Percentiles rank a stretch among this genome's conserved stretches.
These are phyloP conservation scores for Hibiscus mutabilis DNA, from an alignment of 345 rosid species.

Conservation along the genomic window DNA sequence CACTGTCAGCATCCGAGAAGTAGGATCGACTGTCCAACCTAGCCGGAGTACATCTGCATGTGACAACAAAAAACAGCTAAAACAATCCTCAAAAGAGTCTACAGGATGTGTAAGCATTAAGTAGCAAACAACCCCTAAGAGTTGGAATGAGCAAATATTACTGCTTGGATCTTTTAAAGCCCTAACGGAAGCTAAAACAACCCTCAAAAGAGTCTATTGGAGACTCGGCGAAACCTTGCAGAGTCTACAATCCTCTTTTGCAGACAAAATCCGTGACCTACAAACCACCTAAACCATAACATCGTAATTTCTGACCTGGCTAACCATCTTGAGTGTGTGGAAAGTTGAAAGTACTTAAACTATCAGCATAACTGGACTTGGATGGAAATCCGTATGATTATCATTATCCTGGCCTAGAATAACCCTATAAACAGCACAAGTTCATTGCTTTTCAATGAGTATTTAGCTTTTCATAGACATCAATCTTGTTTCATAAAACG, in stretches of 20 bases:
- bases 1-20: constrained; percentile 64
- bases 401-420: background rate
- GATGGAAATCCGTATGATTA: background rate
- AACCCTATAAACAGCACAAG: background rate
- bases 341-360: background rate
- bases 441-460: background rate
- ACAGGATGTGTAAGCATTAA: background rate
- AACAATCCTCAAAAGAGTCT: background rate
- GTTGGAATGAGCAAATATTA: background rate
- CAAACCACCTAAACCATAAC: background rate
- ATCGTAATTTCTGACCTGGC: background rate
- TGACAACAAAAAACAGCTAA: constrained; percentile 6
- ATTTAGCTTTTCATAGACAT: background rate
- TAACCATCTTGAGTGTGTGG: background rate
- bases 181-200: background rate
- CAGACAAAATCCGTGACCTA: background rate
- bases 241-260: background rate
- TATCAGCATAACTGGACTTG: background rate
- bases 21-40: constrained; percentile 64
- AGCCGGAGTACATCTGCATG: constrained; percentile 59
- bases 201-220: background rate
- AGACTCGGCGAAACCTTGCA: background rate
- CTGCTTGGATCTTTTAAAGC: background rate
- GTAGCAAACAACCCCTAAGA: background rate
- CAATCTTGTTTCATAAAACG: background rate